Evolutionary conservation across 2,329 filamentous ascomycete genomes (phyloP).

Genomic region (Aspergillus persii): DNA sequence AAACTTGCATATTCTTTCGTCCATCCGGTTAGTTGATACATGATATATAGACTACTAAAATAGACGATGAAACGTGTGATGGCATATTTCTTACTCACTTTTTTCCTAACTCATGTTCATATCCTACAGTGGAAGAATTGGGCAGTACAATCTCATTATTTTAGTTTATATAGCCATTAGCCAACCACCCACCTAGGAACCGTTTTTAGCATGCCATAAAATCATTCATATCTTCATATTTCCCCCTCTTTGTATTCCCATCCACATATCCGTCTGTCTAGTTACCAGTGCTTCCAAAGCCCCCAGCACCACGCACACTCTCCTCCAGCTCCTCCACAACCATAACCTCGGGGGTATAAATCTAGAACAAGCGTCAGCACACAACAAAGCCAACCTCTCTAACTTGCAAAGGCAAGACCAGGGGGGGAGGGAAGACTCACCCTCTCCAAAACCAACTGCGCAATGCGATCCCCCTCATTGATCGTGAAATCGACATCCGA

Average conservation of each 20-base stretch:
- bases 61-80: background rate
- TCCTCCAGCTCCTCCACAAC: constrained; percentile 86
- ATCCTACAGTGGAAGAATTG: background rate
- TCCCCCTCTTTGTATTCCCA: background rate
- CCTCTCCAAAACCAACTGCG: constrained; percentile 89
- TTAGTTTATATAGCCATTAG: background rate
- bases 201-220: background rate
- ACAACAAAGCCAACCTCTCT: background rate
- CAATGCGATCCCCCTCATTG: constrained; percentile 83
- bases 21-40: background rate
- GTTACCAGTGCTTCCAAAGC: constrained; percentile 81
- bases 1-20: background rate
- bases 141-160: background rate
- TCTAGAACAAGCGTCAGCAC: constrained; percentile 44
- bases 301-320: constrained; percentile 85
- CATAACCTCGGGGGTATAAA: constrained; percentile 88
- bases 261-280: constrained; percentile 9
- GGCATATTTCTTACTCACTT: background rate
- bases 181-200: background rate
- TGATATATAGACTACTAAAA: background rate
- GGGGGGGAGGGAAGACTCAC: constrained; percentile 35
- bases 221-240: background rate
- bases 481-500: constrained; percentile 76
- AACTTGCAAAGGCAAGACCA: background rate
- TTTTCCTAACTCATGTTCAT: background rate